Conservation (phyloP, 345 rosid species). For the Geranium brycei region DNA sequence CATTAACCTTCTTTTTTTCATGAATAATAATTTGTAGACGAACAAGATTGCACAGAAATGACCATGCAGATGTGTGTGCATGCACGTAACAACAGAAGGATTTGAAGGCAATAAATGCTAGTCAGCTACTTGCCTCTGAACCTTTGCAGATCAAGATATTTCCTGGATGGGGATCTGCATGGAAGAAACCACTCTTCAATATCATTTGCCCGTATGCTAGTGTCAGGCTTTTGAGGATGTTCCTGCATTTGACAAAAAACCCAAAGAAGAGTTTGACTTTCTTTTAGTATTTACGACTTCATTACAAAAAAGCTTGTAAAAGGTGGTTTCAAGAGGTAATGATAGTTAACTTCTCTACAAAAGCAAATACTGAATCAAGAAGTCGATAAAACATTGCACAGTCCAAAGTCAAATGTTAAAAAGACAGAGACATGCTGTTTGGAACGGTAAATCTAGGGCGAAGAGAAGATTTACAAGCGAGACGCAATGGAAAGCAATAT, state of each 20-base stretch:
- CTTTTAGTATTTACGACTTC: no score
- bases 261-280: slow-evolving; percentile 3
- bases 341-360: no score
- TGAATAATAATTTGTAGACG: no score
- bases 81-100: not conserved
- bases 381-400: no score
- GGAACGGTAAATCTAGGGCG: not conserved
- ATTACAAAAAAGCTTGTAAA: no score
- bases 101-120: not conserved
- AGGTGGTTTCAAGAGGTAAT: no score
- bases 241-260: slow-evolving; percentile 32
- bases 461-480: not conserved
- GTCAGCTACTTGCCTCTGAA: slow-evolving; percentile 55
- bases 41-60: no score
- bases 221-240: slow-evolving; percentile 68
- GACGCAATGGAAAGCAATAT: not conserved
- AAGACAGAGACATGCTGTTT: not conserved
- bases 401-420: not conserved
- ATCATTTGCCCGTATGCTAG: slow-evolving; percentile 92
- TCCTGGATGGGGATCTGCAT: slow-evolving; percentile 97
- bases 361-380: no score
- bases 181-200: slow-evolving; percentile 90
- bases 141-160: slow-evolving; percentile 83
- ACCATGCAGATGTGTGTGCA: not conserved
- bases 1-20: slow-evolving; percentile 8